Base-by-base conservation (phyloP, 1,284 basidiomycete genomes). In the Clitocybe nebularis region DNA sequence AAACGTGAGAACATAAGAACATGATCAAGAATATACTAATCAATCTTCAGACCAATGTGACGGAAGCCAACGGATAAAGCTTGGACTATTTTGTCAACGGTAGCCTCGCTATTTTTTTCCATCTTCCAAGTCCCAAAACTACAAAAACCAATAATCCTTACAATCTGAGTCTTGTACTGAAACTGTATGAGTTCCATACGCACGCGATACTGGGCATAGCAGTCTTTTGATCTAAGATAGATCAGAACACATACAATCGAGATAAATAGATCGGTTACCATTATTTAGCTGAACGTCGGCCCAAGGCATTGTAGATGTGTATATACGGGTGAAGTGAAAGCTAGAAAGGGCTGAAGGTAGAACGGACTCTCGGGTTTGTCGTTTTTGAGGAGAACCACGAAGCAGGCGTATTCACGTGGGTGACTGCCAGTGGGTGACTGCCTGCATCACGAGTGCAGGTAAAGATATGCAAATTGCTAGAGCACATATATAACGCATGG, bases 91-190 rank as follows among this genome's bases (percentile, higher is more conserved):
- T 74, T 69, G 50, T 71, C 66, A 33, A 68, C 64, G 2, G 74
- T 65, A 8, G 64, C 61, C 48, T 71, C 64, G 1, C 72, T 75
- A 38, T 70, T 71, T n/a, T n/a, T n/a, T 2, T 74, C 70, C n/a
- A 73, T 51, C 21, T 64, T 73, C 69, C 73, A 75, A 1, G 76
- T 77, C 5, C 75, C 75, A 51, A 74, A 77, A 9, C 63, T 66
- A 37, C 21, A n/a, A n/a, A n/a, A n/a, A n/a, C n/a, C n/a, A n/a
- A n/a, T 10, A 29, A 9, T 8, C 5, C 20, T 25, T n/a, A n/a
- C n/a, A n/a, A n/a, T n/a, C n/a, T n/a, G n/a, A n/a, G n/a, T n/a
- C n/a, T n/a, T n/a, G n/a, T n/a, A n/a, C n/a, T n/a, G n/a, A n/a
- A n/a, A n/a, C n/a, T n/a, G n/a, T n/a, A n/a, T n/a, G n/a, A n/a